A percentile compares a stretch with the other conserved stretches of the same genome.
These are phyloP conservation scores for Coprinopsis sp. DNA, from an alignment of 768 basidiomycete species.

Conservation along the genomic window DNA sequence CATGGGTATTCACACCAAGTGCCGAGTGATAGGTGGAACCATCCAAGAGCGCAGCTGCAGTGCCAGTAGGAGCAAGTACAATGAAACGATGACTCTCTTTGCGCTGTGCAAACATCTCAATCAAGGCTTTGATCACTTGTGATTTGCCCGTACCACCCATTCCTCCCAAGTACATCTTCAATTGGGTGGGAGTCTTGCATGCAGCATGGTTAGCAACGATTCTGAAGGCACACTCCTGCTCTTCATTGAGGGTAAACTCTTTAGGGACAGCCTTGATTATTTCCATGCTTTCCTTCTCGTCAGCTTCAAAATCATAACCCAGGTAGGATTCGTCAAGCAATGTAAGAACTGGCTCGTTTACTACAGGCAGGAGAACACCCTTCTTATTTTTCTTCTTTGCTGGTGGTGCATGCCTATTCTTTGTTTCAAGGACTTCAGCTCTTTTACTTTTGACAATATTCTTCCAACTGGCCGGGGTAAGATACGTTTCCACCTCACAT, in stretches of 20 bases:
- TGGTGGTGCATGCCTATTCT: background rate
- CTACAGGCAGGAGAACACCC: background rate
- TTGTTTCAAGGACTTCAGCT: too few species aligned
- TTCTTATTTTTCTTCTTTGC: background rate
- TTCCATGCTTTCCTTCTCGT: background rate
- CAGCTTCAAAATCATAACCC: conserved; percentile 1
- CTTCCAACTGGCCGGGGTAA: too few species aligned
- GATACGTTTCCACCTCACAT: too few species aligned
- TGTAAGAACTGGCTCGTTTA: background rate
- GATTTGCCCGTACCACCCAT: conserved; percentile 30
- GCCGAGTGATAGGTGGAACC: conserved; percentile 35
- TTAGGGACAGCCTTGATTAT: conserved; percentile 2
- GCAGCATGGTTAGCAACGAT: conserved; percentile 16
- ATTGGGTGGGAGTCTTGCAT: conserved; percentile 13
- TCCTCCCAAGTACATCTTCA: conserved; percentile 29
- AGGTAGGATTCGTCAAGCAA: conserved; percentile 8
- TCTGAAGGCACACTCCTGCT: conserved; percentile 27
- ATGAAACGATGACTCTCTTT: conserved; percentile 19
- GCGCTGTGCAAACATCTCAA: conserved; percentile 15
- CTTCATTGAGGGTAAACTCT: conserved; percentile 19
- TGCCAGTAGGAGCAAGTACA: conserved; percentile 29
- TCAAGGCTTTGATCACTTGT: conserved; percentile 22
- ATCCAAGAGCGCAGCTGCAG: conserved; percentile 25
- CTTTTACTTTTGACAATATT: background rate
- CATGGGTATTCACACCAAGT: conserved; percentile 19